Conservation (phyloP, 805 yeast genomes). For the Candida suzukii region DNA sequence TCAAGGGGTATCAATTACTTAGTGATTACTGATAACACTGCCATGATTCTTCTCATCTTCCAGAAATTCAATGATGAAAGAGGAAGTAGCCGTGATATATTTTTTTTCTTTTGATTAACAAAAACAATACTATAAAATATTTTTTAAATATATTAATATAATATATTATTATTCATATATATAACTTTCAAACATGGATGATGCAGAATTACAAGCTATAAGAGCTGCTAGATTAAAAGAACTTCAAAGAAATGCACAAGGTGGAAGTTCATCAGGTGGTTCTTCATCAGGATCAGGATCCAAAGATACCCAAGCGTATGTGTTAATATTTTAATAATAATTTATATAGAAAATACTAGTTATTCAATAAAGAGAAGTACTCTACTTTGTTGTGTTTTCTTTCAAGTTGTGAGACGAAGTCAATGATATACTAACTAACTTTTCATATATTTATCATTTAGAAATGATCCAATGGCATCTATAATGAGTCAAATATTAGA, state of each 20-base stretch:
- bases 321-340: not conserved
- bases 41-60: too few species aligned
- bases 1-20: too few species aligned
- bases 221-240: constrained; percentile 90
- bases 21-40: too few species aligned
- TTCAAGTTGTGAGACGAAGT: too few species aligned
- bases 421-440: not conserved
- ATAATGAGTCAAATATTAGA: constrained; percentile 65
- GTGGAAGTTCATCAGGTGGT: constrained; percentile 5
- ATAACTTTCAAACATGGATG: constrained; percentile 52
- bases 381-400: too few species aligned
- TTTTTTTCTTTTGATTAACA: too few species aligned
- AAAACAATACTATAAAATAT: too few species aligned
- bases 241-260: constrained; percentile 52
- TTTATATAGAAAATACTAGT: not conserved
- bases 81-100: too few species aligned
- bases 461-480: constrained; percentile 17
- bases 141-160: too few species aligned
- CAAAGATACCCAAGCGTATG: constrained; percentile 7
- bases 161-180: too few species aligned
- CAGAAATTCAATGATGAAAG: too few species aligned
- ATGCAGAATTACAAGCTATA: constrained; percentile 79
- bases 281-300: constrained; percentile 3
- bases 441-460: constrained; percentile 4
- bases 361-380: too few species aligned